Conservation (phyloP, 805 yeast species). For the Ogataea corticis region DNA sequence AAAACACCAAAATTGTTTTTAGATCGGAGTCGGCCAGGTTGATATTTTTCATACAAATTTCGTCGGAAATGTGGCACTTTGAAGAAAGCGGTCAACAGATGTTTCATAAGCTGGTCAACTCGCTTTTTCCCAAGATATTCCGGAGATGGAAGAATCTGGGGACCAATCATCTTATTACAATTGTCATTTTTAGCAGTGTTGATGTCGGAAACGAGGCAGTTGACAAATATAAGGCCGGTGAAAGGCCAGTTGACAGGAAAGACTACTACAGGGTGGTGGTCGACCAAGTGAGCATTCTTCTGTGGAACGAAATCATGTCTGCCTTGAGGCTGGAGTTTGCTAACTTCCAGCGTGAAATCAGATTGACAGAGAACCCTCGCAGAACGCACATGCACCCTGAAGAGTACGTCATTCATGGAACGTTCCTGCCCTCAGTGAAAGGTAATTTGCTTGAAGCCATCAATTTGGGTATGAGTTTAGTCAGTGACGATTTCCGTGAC, state of each 20-base stretch:
- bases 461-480: slow-evolving; percentile 75
- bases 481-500: slow-evolving; percentile 75
- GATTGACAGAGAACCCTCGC: slow-evolving; percentile 42
- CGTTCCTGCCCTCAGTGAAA: slow-evolving; percentile 80
- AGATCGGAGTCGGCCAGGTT: slow-evolving; percentile 89
- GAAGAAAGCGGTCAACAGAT: slow-evolving; percentile 94
- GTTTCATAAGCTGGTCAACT: slow-evolving; percentile 88
- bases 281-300: slow-evolving; percentile 84
- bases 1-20: slow-evolving; percentile 75
- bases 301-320: slow-evolving; percentile 93
- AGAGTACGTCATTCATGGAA: slow-evolving; percentile 52
- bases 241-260: slow-evolving; percentile 59
- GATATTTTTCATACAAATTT: slow-evolving; percentile 80
- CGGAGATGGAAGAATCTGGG: slow-evolving; percentile 83
- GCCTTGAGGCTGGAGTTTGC: slow-evolving; percentile 82
- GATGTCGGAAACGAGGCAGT: slow-evolving; percentile 44
- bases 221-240: slow-evolving; percentile 63
- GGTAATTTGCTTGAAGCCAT: slow-evolving; percentile 89
- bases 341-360: slow-evolving; percentile 72
- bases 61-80: slow-evolving; percentile 97
- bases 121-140: slow-evolving; percentile 87
- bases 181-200: slow-evolving; percentile 82
- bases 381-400: slow-evolving; percentile 36
- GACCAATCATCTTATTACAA: slow-evolving; percentile 88
- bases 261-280: slow-evolving; percentile 94